A percentile compares a stretch with the other conserved stretches of the same genome.
phyloP scores from a whole-genome alignment of 2,329 filamentous ascomycete species.

The Corniculantispora saksenae region DNA sequence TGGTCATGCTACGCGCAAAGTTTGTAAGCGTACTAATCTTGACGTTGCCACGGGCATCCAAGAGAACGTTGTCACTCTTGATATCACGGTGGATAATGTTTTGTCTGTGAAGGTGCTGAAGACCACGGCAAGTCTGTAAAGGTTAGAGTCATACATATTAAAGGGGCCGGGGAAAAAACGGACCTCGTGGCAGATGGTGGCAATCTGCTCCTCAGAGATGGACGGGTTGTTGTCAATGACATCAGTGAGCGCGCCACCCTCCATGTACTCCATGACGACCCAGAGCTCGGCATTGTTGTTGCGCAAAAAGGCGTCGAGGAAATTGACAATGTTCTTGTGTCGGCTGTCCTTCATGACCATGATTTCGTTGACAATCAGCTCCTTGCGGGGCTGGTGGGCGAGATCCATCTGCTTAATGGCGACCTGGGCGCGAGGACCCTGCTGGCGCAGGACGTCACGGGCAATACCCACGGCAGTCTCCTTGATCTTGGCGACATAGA shows the following conservation, averaged over 20 bases:
- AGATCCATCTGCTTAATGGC: slow-evolving; percentile 99
- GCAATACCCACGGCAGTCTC: slow-evolving; percentile 86
- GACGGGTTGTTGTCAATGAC: slow-evolving; percentile 97
- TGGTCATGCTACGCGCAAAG: background rate
- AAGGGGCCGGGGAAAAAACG: slow-evolving; percentile 32
- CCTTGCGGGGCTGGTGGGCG: slow-evolving; percentile 93
- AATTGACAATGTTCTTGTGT: slow-evolving; percentile 98
- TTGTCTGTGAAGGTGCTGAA: slow-evolving; percentile 91
- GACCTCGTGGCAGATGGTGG: slow-evolving; percentile 95
- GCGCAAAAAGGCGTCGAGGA: slow-evolving; percentile 92
- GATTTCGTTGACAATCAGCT: slow-evolving; percentile 98
- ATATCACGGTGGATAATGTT: slow-evolving; percentile 99
- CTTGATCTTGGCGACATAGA: slow-evolving; percentile 96
- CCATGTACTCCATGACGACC: slow-evolving; percentile 99
- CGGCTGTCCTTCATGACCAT: slow-evolving; percentile 99
- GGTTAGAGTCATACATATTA: slow-evolving; percentile 25
- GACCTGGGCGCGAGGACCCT: slow-evolving; percentile 83
- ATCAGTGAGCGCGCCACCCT: slow-evolving; percentile 94
- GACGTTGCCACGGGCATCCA: slow-evolving; percentile 92
- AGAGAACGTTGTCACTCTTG: slow-evolving; percentile 97
- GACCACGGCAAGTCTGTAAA: slow-evolving; percentile 83
- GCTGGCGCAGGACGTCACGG: slow-evolving; percentile 73
- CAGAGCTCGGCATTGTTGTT: slow-evolving; percentile 95
- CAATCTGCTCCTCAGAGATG: slow-evolving; percentile 95
- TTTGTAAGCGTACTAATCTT: slow-evolving; percentile 78